Evolutionary conservation across 2,329 filamentous ascomycete species (phyloP).

Genomic region (Teratosphaeria viscida): DNA sequence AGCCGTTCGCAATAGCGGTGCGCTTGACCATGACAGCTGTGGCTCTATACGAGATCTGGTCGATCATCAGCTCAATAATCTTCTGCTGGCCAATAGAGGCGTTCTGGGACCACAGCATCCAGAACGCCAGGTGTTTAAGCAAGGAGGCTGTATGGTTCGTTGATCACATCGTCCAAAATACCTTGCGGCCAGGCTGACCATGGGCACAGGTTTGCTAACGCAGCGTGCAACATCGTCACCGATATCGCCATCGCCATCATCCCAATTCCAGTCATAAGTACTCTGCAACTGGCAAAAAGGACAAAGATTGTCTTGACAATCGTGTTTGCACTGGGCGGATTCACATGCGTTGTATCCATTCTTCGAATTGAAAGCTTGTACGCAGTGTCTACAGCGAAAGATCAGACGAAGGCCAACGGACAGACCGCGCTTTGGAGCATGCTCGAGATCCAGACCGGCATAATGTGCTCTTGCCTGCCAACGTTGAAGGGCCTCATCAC

Average conservation of each 20-base stretch:
- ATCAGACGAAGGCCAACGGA: slow-evolving; percentile 23
- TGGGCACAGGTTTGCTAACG: slow-evolving; percentile 25
- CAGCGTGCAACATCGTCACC: slow-evolving; percentile 27
- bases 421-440: slow-evolving; percentile 26
- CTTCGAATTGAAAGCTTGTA: slow-evolving; percentile 22
- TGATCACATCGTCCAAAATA: not conserved
- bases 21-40: slow-evolving; percentile 23
- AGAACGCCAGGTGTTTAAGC: slow-evolving; percentile 25
- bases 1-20: slow-evolving; percentile 24
- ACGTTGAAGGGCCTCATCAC: slow-evolving; percentile 28
- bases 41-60: slow-evolving; percentile 22
- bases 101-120: slow-evolving; percentile 30
- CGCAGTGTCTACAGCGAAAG: slow-evolving; percentile 14
- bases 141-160: slow-evolving; percentile 32
- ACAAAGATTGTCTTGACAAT: slow-evolving; percentile 25
- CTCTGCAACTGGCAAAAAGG: slow-evolving; percentile 24
- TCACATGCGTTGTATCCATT: slow-evolving; percentile 25
- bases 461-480: slow-evolving; percentile 28
- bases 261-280: slow-evolving; percentile 24
- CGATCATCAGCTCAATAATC: slow-evolving; percentile 29
- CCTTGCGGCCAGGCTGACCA: not conserved
- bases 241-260: slow-evolving; percentile 26
- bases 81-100: slow-evolving; percentile 32
- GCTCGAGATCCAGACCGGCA: slow-evolving; percentile 27
- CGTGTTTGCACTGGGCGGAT: slow-evolving; percentile 26